A percentile compares a stretch with the other conserved stretches of the same genome.
These are phyloP conservation scores for Myxozyma kluyveri DNA, from an alignment of 805 yeast genomes.

Conservation along the genomic window DNA sequence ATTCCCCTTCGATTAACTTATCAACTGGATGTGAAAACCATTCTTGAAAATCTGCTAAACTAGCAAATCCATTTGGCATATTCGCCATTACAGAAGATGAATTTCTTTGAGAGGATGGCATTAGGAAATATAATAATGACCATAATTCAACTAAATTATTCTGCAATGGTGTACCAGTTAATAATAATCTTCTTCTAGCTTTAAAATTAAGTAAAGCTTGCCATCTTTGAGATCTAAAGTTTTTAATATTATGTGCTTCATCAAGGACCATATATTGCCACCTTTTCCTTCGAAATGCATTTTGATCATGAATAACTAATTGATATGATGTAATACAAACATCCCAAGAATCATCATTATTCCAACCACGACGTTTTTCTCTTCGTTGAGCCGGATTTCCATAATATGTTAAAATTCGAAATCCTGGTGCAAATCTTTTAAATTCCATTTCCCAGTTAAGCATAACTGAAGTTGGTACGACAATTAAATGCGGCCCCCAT, in stretches of 20 bases:
- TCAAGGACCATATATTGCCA: constrained; percentile 98
- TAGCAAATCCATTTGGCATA: constrained; percentile 95
- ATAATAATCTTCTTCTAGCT: constrained; percentile 77
- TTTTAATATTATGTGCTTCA: constrained; percentile 97
- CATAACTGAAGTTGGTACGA: constrained; percentile 97
- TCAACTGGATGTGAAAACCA: constrained; percentile 87
- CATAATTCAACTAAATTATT: constrained; percentile 92
- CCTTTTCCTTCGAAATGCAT: constrained; percentile 81
- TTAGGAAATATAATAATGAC: constrained; percentile 89
- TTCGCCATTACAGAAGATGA: constrained; percentile 66
- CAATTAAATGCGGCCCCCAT: constrained; percentile 98
- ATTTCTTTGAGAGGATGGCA: constrained; percentile 79
- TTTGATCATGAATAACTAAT: constrained; percentile 95
- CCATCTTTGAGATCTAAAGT: constrained; percentile 96
- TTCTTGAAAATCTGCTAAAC: constrained; percentile 89
- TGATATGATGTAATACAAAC: constrained; percentile 97
- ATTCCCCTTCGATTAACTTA: constrained; percentile 69
- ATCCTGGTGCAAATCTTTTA: constrained; percentile 96
- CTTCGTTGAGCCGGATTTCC: constrained; percentile 97
- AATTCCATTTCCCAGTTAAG: constrained; percentile 99
- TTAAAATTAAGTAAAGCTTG: constrained; percentile 91
- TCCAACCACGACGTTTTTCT: constrained; percentile 96
- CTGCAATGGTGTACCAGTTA: constrained; percentile 97
- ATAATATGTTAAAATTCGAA: constrained; percentile 90
- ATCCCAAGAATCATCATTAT: constrained; percentile 91